Percentiles rank a stretch among this genome's conserved stretches.
Evolutionary conservation across 768 basidiomycete genomes (phyloP).

Genomic region (Coprinellus aureogranulatus): DNA sequence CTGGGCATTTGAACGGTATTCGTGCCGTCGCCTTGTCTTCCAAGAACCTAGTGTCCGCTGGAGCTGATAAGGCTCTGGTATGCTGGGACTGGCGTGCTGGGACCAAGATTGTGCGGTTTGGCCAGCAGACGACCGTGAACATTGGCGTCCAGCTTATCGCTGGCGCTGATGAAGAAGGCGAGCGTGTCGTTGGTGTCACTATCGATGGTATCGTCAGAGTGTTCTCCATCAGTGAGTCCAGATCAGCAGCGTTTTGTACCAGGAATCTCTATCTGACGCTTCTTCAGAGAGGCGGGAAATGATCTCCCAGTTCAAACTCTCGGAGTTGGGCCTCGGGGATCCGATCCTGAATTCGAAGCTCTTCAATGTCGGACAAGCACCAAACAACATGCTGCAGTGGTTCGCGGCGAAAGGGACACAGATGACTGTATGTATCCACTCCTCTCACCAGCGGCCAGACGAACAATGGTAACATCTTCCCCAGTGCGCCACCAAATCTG

Average conservation of each 20-base stretch:
- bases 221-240: conserved; percentile 86
- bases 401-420: conserved; percentile 87
- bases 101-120: conserved; percentile 85
- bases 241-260: no score
- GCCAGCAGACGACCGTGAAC: conserved; percentile 90
- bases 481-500: conserved; percentile 85
- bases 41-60: conserved; percentile 83
- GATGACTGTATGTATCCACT: conserved; percentile 63
- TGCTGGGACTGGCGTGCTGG: conserved; percentile 92
- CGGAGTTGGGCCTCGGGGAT: conserved; percentile 70
- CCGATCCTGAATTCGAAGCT: conserved; percentile 65
- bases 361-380: conserved; percentile 73
- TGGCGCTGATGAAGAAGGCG: conserved; percentile 52
- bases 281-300: conserved; percentile 66
- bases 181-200: conserved; percentile 85
- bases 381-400: conserved; percentile 91
- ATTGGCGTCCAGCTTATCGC: conserved; percentile 85
- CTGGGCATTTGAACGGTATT: conserved; percentile 86
- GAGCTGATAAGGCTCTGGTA: conserved; percentile 70
- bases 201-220: conserved; percentile 90
- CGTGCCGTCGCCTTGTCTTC: conserved; percentile 85
- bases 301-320: conserved; percentile 88
- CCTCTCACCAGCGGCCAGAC: background rate
- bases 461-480: background rate
- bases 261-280: background rate